Percentiles rank a stretch among this genome's conserved stretches.
Conservation (phyloP, 305 asterid species). For the Solanum hybrid region DNA sequence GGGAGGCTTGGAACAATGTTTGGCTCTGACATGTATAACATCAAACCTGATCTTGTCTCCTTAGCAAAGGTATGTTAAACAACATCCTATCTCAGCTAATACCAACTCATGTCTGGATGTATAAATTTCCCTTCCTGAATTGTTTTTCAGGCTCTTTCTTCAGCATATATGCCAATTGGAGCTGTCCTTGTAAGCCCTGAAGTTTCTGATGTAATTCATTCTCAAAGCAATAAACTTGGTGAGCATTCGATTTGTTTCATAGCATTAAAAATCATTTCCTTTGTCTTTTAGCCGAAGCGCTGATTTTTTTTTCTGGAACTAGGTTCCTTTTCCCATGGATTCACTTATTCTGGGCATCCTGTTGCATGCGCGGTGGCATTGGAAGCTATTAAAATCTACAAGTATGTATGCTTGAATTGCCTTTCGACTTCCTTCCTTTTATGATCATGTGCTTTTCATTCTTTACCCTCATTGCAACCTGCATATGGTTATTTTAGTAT, state of each 20-base stretch:
- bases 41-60: slow-evolving; percentile 87
- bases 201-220: slow-evolving; percentile 62
- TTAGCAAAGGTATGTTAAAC: slow-evolving; percentile 60
- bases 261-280: background rate
- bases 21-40: slow-evolving; percentile 85
- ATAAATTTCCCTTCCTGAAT: background rate
- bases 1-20: slow-evolving; percentile 93
- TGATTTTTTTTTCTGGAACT: background rate
- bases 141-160: slow-evolving; percentile 67
- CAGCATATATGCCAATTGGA: slow-evolving; percentile 92
- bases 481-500: background rate
- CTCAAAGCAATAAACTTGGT: slow-evolving; percentile 94
- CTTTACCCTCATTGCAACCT: background rate
- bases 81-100: background rate
- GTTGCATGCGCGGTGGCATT: slow-evolving; percentile 92
- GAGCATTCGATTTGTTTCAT: background rate
- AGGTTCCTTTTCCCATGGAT: slow-evolving; percentile 93
- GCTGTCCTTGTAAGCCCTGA: slow-evolving; percentile 81
- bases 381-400: slow-evolving; percentile 78
- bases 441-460: background rate
- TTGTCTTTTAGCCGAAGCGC: background rate
- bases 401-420: slow-evolving; percentile 34
- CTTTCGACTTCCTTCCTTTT: background rate
- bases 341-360: slow-evolving; percentile 96
- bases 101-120: background rate